Percentiles rank a stretch among this genome's conserved stretches.
These are phyloP conservation scores for Vitis hybrid DNA, from an alignment of 177 flowering plant species.

Conservation along the genomic window DNA sequence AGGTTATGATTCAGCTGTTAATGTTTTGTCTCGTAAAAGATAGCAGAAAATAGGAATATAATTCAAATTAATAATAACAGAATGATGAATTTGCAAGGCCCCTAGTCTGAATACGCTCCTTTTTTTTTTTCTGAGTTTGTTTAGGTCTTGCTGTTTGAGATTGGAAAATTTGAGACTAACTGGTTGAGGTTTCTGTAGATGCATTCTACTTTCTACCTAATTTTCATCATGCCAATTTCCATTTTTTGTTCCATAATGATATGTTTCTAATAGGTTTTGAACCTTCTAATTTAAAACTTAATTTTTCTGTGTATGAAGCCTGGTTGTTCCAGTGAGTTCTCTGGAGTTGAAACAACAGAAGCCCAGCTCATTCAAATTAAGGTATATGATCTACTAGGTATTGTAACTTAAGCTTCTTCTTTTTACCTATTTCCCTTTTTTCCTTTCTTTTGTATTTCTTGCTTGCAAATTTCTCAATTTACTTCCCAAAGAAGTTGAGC, in stretches of 20 bases:
- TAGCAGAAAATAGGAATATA: too few relatives aligned
- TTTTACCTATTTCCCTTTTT: not conserved
- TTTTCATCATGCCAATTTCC: not conserved
- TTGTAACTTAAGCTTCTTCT: not conserved
- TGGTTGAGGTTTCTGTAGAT: too few relatives aligned
- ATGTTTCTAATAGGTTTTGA: not conserved
- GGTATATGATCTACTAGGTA: conserved; percentile 36
- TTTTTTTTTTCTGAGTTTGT: too few relatives aligned
- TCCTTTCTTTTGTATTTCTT: not conserved
- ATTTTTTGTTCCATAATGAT: not conserved
- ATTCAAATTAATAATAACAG: too few relatives aligned
- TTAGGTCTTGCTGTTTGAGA: too few relatives aligned
- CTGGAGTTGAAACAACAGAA: conserved; percentile 52
- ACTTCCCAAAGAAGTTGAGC: not conserved
- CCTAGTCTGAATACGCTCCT: too few relatives aligned
- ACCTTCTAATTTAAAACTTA: not conserved
- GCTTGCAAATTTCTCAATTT: not conserved
- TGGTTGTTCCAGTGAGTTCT: conserved; percentile 93
- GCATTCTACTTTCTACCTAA: too few relatives aligned
- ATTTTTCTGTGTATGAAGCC: conserved; percentile 54
- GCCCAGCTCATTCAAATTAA: conserved; percentile 85
- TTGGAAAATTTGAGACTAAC: too few relatives aligned
- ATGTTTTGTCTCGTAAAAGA: too few relatives aligned
- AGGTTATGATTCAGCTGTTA: too few relatives aligned
- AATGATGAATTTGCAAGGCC: too few relatives aligned